A percentile compares a stretch with the other conserved stretches of the same genome.
phyloP scores from a whole-genome alignment of 2,329 filamentous ascomycete genomes.

The Aspergillus arachidicola region DNA sequence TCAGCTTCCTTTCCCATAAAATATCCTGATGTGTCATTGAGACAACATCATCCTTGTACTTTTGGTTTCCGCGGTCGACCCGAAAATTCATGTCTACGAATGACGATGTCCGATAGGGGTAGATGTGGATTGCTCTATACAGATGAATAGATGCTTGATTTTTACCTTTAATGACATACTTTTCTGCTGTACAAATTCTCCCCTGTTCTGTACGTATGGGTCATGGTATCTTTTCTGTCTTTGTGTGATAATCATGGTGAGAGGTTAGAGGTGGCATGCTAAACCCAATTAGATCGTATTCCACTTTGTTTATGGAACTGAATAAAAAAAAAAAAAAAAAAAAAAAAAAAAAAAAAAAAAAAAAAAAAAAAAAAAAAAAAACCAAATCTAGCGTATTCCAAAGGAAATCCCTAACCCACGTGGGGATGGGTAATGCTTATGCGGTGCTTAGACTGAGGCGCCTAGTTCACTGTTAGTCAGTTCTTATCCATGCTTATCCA shows the following conservation, averaged over 20 bases:
- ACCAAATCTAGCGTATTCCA: neutral
- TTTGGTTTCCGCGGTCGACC: neutral
- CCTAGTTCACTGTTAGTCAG: neutral
- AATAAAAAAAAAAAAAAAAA: neutral
- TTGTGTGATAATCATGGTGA: neutral
- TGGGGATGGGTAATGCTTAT: neutral
- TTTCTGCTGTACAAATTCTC: neutral
- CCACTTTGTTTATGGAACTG: too few relatives aligned
- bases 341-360: neutral
- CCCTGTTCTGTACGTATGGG: neutral
- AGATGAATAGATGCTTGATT: slow-evolving; percentile 6
- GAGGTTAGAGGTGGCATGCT: neutral
- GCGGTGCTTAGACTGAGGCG: neutral
- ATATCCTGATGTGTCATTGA: neutral
- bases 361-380: neutral
- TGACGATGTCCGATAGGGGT: neutral
- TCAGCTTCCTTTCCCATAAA: slow-evolving; percentile 1
- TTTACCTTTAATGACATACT: neutral
- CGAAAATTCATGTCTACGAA: neutral
- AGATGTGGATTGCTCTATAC: slow-evolving; percentile 3
- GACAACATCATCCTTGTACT: neutral
- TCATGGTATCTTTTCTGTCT: neutral
- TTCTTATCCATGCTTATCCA: slow-evolving; percentile 1
- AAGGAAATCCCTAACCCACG: neutral
- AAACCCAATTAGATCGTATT: neutral